Base-by-base conservation (phyloP, 805 yeast species). In the Saturnispora sanitii region DNA sequence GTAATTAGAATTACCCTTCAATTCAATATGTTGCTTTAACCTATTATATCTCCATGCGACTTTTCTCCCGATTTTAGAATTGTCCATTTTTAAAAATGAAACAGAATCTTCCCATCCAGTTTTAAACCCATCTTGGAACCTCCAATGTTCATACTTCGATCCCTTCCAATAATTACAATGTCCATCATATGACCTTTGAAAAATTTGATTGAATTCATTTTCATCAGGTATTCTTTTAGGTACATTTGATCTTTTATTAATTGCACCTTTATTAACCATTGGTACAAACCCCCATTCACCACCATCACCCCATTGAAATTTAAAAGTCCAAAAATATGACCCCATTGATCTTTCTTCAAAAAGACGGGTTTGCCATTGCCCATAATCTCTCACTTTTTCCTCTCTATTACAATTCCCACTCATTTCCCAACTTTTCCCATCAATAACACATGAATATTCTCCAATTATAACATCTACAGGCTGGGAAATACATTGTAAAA, bases 231-330 rank as follows among this genome's bases (percentile, higher is more conserved):
- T 33, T 3, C 49, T 43, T 6, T 34, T 30, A 6, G 37, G 21
- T 15, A 2, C 18, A 6, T n/a, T 19, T 2, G 40, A 42, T 32
- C 69, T 45, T 13, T 56, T 42, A 4, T 75, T 72, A 19, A 77
- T 57, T 7, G 77, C 73, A 1, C 85, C 86, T 39, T 63, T 61
- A 18, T 79, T 77, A 17, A 70, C 64, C 87, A 83, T 84, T 28
- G 86, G 82, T 19, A 71, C 68, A 61, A 85, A 80, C 37, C 92
- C 96, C 97, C 97, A 90, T 62, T 86, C 96, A 13, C 97, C 97
- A 33, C 96, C 96, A 54, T 79, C 81, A 2, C 96, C 96, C 43
- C 77, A 68, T 55, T 81, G 75, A 55, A 88, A 88, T 61, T 86
- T 85, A 58, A 64, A 82, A 2, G 95, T 83, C 97, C 97, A 90